phyloP scores from a whole-genome alignment of 768 basidiomycete species.

The Ramaria sp. region DNA sequence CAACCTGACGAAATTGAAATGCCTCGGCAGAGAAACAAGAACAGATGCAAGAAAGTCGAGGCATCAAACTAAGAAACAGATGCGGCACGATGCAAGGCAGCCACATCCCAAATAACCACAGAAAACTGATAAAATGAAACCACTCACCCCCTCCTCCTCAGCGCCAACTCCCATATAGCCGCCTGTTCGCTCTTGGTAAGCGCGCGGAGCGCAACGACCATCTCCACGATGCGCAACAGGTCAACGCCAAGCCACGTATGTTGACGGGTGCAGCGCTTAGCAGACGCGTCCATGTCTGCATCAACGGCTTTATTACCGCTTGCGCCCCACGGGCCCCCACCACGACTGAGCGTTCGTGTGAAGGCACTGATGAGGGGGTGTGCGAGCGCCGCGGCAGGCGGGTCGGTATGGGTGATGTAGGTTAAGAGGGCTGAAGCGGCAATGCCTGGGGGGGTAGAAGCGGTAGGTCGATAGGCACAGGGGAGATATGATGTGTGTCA shows the following conservation, averaged over 20 bases:
- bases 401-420: not conserved
- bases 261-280: not conserved
- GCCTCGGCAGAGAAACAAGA: too few relatives aligned
- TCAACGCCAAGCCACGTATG: slow-evolving; percentile 3
- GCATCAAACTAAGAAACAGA: too few relatives aligned
- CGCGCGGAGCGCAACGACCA: not conserved
- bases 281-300: not conserved
- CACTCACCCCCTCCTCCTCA: not conserved
- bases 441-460: too few relatives aligned
- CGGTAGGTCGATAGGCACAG: too few relatives aligned
- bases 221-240: slow-evolving; percentile 1
- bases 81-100: too few relatives aligned
- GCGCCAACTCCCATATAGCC: not conserved
- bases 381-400: not conserved
- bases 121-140: too few relatives aligned
- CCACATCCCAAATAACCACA: too few relatives aligned
- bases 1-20: too few relatives aligned
- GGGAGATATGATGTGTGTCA: too few relatives aligned
- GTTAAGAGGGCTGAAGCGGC: slow-evolving; percentile 2
- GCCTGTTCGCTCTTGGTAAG: not conserved
- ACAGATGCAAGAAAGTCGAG: too few relatives aligned
- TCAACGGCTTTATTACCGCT: too few relatives aligned
- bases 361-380: not conserved
- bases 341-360: not conserved
- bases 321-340: too few relatives aligned